Conservation (phyloP, 306 rosid species). For the Cucurbita pepo region DNA sequence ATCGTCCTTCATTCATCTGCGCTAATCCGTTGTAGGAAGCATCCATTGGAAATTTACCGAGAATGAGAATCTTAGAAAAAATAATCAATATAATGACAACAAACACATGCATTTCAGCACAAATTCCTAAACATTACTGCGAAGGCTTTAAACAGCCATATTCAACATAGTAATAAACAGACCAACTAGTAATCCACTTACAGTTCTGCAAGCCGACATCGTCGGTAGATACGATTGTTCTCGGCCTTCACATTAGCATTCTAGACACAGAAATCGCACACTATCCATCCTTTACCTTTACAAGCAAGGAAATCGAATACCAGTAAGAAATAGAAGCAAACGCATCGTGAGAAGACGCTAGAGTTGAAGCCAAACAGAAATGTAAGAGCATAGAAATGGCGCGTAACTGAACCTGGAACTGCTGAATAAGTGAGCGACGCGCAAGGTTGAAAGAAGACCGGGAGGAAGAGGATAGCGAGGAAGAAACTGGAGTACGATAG, state of each 20-base stretch:
- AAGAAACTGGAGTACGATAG: background rate
- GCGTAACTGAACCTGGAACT: constrained; percentile 24
- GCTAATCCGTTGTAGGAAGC: background rate
- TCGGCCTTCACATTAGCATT: constrained; percentile 63
- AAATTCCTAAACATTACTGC: background rate
- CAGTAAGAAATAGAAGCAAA: constrained; percentile 7
- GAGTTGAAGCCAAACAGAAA: background rate
- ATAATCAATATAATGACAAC: background rate
- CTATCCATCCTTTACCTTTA: constrained; percentile 68
- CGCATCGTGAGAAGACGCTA: background rate
- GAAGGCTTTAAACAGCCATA: background rate
- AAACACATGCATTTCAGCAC: background rate
- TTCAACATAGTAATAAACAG: background rate
- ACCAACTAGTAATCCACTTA: constrained; percentile 15
- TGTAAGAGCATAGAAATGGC: background rate
- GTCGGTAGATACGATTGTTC: constrained; percentile 58
- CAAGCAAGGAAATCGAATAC: constrained; percentile 23
- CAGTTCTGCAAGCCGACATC: constrained; percentile 94
- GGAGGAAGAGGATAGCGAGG: background rate
- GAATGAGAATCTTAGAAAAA: background rate
- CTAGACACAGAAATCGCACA: constrained; percentile 67
- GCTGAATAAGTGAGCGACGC: constrained; percentile 27
- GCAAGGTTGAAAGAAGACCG: constrained; percentile 17
- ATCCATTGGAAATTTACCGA: background rate
- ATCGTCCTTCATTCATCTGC: background rate